Evolutionary conservation across 83 land plant genomes (phyloP).

Genomic region (Larix sibirica): DNA sequence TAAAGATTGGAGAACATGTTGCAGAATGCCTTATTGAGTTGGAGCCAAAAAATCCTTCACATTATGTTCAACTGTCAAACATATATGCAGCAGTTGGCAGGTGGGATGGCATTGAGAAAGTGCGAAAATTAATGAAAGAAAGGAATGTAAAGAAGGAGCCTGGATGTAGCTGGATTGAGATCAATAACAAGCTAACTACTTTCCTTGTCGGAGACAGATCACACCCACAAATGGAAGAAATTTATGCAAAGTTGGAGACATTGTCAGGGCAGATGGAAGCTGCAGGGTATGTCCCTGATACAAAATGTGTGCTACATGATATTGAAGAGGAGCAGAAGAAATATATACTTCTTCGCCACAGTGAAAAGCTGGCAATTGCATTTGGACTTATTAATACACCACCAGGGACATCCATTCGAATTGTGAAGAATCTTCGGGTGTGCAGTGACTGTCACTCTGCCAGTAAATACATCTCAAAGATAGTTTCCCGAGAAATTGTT

Average conservation of each 20-base stretch:
- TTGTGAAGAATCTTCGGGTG: constrained; percentile 2
- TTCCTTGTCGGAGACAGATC: constrained; percentile 12
- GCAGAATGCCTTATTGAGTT: not conserved
- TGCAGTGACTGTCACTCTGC: not conserved
- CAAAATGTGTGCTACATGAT: not conserved
- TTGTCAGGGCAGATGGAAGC: not conserved
- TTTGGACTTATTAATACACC: constrained; percentile 6
- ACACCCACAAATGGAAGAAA: constrained; percentile 10
- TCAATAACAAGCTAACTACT: not conserved
- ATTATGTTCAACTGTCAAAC: not conserved
- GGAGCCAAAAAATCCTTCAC: not conserved
- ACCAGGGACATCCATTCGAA: not conserved
- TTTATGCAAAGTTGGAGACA: not conserved
- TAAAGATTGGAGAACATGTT: not conserved
- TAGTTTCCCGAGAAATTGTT: not conserved
- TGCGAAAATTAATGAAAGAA: constrained; percentile 1
- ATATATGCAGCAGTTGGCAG: not conserved
- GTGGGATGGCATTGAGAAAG: not conserved
- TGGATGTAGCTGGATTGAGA: constrained; percentile 21
- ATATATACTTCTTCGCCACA: not conserved
- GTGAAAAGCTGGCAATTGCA: not conserved
- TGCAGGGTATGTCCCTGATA: not conserved
- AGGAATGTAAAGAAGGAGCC: constrained; percentile 15
- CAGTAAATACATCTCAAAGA: constrained; percentile 3
- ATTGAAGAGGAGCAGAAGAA: not conserved